Conservation (phyloP, 2,329 filamentous ascomycete genomes). For the Graphiopsis chlorocephala region DNA sequence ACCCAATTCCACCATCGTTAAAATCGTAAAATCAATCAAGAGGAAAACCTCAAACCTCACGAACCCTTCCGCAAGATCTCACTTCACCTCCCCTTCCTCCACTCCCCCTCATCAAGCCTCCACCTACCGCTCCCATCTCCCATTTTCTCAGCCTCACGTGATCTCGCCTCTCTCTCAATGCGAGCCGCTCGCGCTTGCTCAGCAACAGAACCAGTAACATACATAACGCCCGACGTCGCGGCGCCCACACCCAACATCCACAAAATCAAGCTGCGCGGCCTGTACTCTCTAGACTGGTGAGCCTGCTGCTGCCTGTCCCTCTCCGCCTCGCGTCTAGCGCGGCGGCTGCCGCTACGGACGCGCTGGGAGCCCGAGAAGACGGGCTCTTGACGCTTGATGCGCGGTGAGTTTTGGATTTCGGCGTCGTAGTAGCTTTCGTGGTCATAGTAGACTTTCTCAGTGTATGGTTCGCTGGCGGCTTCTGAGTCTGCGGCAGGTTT, state of each 20-base stretch:
- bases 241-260: slow-evolving; percentile 49
- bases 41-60: not conserved
- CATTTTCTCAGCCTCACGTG: slow-evolving; percentile 13
- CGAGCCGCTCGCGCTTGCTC: slow-evolving; percentile 44
- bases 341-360: slow-evolving; percentile 26
- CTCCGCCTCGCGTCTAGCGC: slow-evolving; percentile 20
- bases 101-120: slow-evolving; percentile 11
- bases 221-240: slow-evolving; percentile 56
- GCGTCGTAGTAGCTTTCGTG: slow-evolving; percentile 33
- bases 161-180: slow-evolving; percentile 22
- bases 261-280: not conserved
- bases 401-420: slow-evolving; percentile 39
- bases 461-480: slow-evolving; percentile 18
- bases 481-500: not conserved
- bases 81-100: not conserved
- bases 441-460: slow-evolving; percentile 37
- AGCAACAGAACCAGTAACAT: slow-evolving; percentile 57
- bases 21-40: not conserved
- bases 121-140: not conserved
- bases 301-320: slow-evolving; percentile 18
- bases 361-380: slow-evolving; percentile 45
- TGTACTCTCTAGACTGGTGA: slow-evolving; percentile 30
- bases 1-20: not conserved
- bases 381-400: slow-evolving; percentile 47
- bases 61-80: not conserved